Base-by-base conservation (phyloP, 1,139 yeast genomes). In the Candida tropicalis region DNA sequence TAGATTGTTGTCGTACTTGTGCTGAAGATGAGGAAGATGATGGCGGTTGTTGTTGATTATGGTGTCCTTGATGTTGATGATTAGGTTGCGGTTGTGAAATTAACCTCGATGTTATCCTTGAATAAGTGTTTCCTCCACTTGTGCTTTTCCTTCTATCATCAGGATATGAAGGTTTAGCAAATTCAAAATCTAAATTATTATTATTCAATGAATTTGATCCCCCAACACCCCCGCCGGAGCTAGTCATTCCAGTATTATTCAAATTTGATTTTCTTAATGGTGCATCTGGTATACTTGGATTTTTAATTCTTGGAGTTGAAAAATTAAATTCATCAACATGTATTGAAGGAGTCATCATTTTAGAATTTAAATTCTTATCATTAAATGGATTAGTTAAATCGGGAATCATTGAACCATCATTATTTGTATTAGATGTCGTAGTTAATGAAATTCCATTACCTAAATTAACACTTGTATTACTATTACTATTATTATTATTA, bases 21-120 rank as follows among this genome's bases (percentile, higher is more conserved):
- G n/a, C 10, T 28, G 32, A 28, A n/a, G 29, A 12, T 26, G 15
- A 26, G 11, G 29, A 12, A 13, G 20, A 9, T 29, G 10, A 29
- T 29, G 20, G 23, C 6, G 23, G 8, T 20, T 27, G 16, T 37
- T 18, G 26, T 36, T 33, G 35, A 36, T 24, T 24, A 20, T n/a
- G n/a, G 10, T 17, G 24, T 24, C 9, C n/a, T 8, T 17, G 24
- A 20, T 17, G 24, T 15, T 47, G 13, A 26, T 48, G 51, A 39
- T 37, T 22, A 29, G 3, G 39, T 11, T 35, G 53, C 0, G 82
- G 82, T 42, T 77, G 82, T 2, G 77, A 67, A 12, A 77, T 70
- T 39, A 81, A 62, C 46, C 84, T 59, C 6, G 84, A 79, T 0
- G 83, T 78, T 13, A 79, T 77, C 48, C 66, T 68, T 0, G 83